These are phyloP conservation scores for Monosporozyma servazzii DNA, from an alignment of 805 yeast species.

Conservation along the genomic window DNA sequence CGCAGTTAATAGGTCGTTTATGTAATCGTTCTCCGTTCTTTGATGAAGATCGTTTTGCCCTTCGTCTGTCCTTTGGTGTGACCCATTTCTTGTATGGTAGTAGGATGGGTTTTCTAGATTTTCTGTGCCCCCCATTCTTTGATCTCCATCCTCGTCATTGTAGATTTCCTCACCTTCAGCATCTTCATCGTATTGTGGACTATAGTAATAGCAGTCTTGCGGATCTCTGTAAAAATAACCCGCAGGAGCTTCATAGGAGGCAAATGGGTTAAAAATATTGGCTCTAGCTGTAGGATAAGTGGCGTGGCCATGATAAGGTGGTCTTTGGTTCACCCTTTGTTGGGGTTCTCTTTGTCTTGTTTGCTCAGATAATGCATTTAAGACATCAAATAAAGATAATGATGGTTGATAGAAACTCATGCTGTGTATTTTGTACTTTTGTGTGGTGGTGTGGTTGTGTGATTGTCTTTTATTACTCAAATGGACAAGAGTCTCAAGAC, in stretches of 20 bases:
- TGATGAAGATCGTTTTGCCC: not conserved
- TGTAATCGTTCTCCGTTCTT: conserved; percentile 3
- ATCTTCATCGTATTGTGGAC: conserved; percentile 21
- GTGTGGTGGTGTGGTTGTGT: not conserved
- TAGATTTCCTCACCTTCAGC: conserved; percentile 1
- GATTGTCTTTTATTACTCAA: not conserved
- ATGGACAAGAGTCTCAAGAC: not conserved
- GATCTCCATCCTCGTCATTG: conserved; percentile 10
- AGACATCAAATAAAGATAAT: conserved; percentile 23
- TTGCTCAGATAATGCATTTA: conserved; percentile 21
- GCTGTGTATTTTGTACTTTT: not conserved
- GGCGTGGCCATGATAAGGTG: conserved; percentile 1
- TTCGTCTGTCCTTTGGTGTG: not conserved
- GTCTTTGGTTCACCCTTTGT: conserved; percentile 1
- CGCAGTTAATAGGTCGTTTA: conserved; percentile 16
- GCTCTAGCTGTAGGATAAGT: not conserved
- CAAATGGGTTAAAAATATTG: not conserved
- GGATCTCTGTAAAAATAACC: conserved; percentile 10
- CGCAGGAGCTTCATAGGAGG: conserved; percentile 4
- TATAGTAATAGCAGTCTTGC: conserved; percentile 18
- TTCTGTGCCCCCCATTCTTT: conserved; percentile 5
- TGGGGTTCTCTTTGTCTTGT: conserved; percentile 12
- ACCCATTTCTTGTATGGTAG: conserved; percentile 12
- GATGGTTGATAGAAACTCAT: conserved; percentile 29
- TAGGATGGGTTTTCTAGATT: conserved; percentile 13